Evolutionary conservation across 805 yeast species (phyloP).

Genomic region (Candida jianshihensis): DNA sequence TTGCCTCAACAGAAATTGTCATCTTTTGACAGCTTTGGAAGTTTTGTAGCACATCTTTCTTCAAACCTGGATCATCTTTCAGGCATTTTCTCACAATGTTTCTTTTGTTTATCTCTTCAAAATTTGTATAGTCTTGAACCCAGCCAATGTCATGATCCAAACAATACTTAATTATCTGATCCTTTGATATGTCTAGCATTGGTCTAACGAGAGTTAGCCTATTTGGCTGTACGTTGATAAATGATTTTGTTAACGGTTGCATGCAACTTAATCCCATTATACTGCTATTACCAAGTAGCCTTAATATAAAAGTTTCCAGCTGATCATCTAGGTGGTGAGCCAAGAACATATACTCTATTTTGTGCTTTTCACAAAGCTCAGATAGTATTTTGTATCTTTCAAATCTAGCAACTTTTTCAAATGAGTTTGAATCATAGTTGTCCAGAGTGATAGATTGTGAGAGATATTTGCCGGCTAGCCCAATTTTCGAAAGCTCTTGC

Average conservation of each 20-base stretch:
- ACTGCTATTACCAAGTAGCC: constrained; percentile 40
- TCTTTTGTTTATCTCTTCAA: constrained; percentile 43
- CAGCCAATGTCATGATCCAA: constrained; percentile 34
- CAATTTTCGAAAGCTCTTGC: constrained; percentile 10
- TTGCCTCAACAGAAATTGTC: constrained; percentile 13
- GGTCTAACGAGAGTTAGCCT: constrained; percentile 41
- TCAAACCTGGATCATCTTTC: constrained; percentile 9
- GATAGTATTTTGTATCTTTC: constrained; percentile 42
- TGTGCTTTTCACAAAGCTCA: constrained; percentile 30
- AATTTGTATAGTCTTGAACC: constrained; percentile 69
- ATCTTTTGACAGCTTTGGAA: constrained; percentile 17
- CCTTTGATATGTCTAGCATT: constrained; percentile 39
- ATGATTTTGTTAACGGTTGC: constrained; percentile 19
- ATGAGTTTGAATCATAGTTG: constrained; percentile 22
- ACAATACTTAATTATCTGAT: constrained; percentile 41
- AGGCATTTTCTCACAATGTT: constrained; percentile 42
- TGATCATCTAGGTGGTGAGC: constrained; percentile 75
- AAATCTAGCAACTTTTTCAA: constrained; percentile 56
- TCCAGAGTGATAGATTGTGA: constrained; percentile 21
- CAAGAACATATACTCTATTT: constrained; percentile 35
- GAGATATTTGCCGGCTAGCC: constrained; percentile 23
- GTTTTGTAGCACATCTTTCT: constrained; percentile 6
- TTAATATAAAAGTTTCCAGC: constrained; percentile 56
- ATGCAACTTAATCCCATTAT: constrained; percentile 59
- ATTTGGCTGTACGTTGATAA: constrained; percentile 7